phyloP scores from a whole-genome alignment of 78 protist genomes.

The Dictyostelium brefeldianum region DNA sequence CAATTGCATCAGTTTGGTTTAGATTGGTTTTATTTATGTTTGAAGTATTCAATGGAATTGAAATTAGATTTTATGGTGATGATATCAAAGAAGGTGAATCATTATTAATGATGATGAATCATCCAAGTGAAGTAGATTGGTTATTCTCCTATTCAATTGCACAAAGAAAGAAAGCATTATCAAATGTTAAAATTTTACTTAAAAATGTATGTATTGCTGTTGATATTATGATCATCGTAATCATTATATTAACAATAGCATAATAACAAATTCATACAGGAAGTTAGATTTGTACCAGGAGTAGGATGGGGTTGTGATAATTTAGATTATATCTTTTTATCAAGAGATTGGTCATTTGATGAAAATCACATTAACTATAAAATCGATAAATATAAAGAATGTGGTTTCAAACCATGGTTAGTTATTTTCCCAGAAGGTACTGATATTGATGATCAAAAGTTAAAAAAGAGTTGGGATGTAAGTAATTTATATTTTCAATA shows the following conservation, averaged over 20 bases:
- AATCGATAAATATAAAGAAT: conserved; percentile 19
- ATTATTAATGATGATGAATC: conserved; percentile 47
- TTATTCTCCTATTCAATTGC: conserved; percentile 22
- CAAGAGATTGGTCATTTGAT: conserved; percentile 73
- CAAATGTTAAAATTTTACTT: conserved; percentile 39
- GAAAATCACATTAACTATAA: conserved; percentile 44
- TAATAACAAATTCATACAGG: conserved; percentile 19
- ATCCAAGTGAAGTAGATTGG: conserved; percentile 73
- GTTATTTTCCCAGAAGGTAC: conserved; percentile 80
- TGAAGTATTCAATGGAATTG: conserved; percentile 24
- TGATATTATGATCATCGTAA: too few relatives aligned
- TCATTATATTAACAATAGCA: background rate
- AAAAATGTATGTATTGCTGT: conserved; percentile 9
- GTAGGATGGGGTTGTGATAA: conserved; percentile 82
- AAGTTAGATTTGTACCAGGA: conserved; percentile 51
- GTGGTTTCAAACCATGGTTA: conserved; percentile 36
- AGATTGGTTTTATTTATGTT: conserved; percentile 16
- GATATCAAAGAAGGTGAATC: conserved; percentile 35
- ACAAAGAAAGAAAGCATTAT: conserved; percentile 7
- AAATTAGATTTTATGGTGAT: conserved; percentile 26
- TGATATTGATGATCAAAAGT: conserved; percentile 48
- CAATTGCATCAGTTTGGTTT: conserved; percentile 3
- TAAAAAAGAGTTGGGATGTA: conserved; percentile 60
- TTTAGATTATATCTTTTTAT: conserved; percentile 37
- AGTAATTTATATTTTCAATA: background rate